Base-by-base conservation (phyloP, 352 stramenopile species). In the Phytophthora podocarpi region DNA sequence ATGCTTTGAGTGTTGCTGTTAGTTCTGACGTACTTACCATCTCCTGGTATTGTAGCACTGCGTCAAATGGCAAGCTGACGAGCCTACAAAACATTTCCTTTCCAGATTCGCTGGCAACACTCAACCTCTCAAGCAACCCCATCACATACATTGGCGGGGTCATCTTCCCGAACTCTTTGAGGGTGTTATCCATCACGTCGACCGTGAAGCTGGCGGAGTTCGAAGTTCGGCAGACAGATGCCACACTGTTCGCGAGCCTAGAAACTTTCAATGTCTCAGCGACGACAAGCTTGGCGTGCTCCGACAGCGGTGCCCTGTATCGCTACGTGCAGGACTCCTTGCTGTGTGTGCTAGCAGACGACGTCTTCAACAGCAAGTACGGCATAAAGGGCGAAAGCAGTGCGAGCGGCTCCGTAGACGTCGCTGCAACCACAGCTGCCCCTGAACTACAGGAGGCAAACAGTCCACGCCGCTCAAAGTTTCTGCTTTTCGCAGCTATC, bases 281-380 rank as follows among this genome's bases (percentile, higher is more conserved):
- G 15, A 74, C 57, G n/a, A 74, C 65, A 41, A 75, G 34, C 18
- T 37, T 74, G 1, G 30, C 55, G 16, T 83, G 74, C 48, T 77
- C 71, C 23, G 72, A 81, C 46, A 61, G 54, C 18, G 13, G 45
- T 5, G 74, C 74, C 1, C 46, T 67, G 16, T 63, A 46, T 18
- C 55, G 49, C 11, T 77, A 74, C 26, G 69, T 83, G 21, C 37
- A 72, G 18, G 46, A 80, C 30, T 81, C 74, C n/a, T 50, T 83
- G 65, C 51, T 83, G 1, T 83, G 72, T 36, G 72, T 81, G 20
- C 43, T 83, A 21, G 12, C 69, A n/a, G 69, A 83, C 43, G 59
- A 69, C 12, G 41, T 50, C 1, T 83, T 83, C 24, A 51, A 64
- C 7, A 24, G 8, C 40, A 83, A 83, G 34, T 81, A 81, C 16